Evolutionary conservation across 2,329 filamentous ascomycete species (phyloP), one percentile per base, ranked within the genome.

Genomic region (Fusarium sacchari): DNA sequence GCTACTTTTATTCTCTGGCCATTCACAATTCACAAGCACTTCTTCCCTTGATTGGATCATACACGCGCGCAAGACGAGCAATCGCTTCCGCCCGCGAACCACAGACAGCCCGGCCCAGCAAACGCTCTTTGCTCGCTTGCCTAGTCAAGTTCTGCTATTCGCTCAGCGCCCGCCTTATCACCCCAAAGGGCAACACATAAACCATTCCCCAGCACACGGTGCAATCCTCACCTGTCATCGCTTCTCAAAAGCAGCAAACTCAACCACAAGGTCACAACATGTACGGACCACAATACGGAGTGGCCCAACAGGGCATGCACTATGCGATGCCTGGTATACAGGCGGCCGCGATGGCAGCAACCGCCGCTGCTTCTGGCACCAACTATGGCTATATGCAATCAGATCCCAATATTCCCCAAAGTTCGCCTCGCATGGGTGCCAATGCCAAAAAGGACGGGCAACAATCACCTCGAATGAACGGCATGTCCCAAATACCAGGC

Each of bases 261-360:
- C 89, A 90, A 71, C 89, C 89, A 79, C 88, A 91, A 76, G 85
- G 86, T 56, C 92, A 93, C 84, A 94, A 92, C 88, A 94, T 91
- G 84, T 98, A 97, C 83, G 90, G 93, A 79, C 89, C 93, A 81
- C 87, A 90, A 73, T 96, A 95, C 80, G 92, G 90, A 66, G 93
- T 95, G 64, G 87, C 92, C 70, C 89, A 92, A 73, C 88, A 91
- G 77, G 88, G 88, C 78, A 94, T 97, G 90, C 92, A 80, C 26
- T 97, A 97, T 84, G 92, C 89, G 65, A 94, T 96, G 83, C 92
- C 92, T 39, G 90, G 92, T 26, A 94, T 95, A 52, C 94, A 97
- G 82, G 95, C 95, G 20, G 95, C 96, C 56, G 95, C 95, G 66
- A 96, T 97, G 94, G 95, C 93, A 49, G 90, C 93, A 28, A 97